Base-by-base conservation (phyloP, 2,329 filamentous ascomycete genomes). In the Venturia nashicola region DNA sequence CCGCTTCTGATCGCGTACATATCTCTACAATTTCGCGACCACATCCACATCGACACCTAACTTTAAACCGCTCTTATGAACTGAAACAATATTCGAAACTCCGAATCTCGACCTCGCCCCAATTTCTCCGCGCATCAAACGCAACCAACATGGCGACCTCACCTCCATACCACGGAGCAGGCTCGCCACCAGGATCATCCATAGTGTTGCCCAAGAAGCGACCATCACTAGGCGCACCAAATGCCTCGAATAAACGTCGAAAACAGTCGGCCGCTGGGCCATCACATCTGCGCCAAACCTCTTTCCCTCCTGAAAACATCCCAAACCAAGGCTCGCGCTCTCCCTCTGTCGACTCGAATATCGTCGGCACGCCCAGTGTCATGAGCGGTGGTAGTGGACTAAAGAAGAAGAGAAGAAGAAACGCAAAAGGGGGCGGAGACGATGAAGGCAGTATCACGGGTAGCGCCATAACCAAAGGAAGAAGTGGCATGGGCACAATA, bases 221-320 rank as follows among this genome's bases (percentile, higher is more conserved):
- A 67, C 79, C 81, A 59, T 80, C 82, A 23, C 76, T 86, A 66
- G 78, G 80, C 11, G 79, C 79, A 43, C 76, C 79, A 57, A 76
- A 75, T 2, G 79, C 77, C 0, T 72, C 77, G 18, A 43, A 74
- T 78, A 59, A 90, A 90, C 86, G 87, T 59, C 86, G 89, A 71
- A 92, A 92, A 72, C 81, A 86, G 6, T 90, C 87, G 14, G 82
- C 86, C 3, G 77, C 80, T 34, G 75, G 80, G 9, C 82, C 83
- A 1, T 78, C 82, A 0, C 88, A 90, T 67, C 83, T 94, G 1
- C 88, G 90, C 46, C 88, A 91, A 71, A 92, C 90, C 5, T 91
- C 89, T 0, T 94, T 91, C 71, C 88, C 89, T 0, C 88, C 89
- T 34, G 86, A 85, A 65, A 78, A 83, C 27, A 84, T 83, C 2